Percentiles rank a stretch among this genome's conserved stretches.
These are phyloP conservation scores for Apiotrichum siamense DNA, from an alignment of 1,284 basidiomycete species.

Conservation along the genomic window DNA sequence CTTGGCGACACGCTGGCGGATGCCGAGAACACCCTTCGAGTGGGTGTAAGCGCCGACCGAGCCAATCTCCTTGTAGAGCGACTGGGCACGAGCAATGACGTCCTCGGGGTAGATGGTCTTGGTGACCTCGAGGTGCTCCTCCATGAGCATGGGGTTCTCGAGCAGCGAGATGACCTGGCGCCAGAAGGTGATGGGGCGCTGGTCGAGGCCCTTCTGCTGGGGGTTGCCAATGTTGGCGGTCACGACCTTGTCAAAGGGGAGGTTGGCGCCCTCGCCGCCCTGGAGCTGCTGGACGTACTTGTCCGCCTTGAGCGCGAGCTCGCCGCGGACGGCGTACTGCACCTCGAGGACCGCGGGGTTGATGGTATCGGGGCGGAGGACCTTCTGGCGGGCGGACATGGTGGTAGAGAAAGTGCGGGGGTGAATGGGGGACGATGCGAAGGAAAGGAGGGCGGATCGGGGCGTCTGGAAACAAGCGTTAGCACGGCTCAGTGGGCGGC, in stretches of 20 bases:
- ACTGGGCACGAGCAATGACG: slow-evolving; percentile 73
- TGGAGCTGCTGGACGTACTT: slow-evolving; percentile 66
- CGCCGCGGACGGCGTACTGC: slow-evolving; percentile 94
- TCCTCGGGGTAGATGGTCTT: slow-evolving; percentile 74
- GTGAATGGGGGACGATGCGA: too few relatives aligned
- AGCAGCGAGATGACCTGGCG: slow-evolving; percentile 72
- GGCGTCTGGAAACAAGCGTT: not conserved
- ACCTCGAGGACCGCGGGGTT: slow-evolving; percentile 84
- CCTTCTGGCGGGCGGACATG: slow-evolving; percentile 15
- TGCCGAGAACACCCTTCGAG: slow-evolving; percentile 84
- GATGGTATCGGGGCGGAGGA: slow-evolving; percentile 43
- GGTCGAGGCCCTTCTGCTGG: slow-evolving; percentile 89
- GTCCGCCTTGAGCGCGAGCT: slow-evolving; percentile 91
- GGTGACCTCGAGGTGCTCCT: slow-evolving; percentile 57
- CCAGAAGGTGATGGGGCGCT: slow-evolving; percentile 86
- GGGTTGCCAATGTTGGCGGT: slow-evolving; percentile 98
- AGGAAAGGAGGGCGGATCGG: too few relatives aligned
- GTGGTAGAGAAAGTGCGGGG: slow-evolving; percentile 1
- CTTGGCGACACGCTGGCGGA: slow-evolving; percentile 80
- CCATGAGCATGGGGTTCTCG: slow-evolving; percentile 82
- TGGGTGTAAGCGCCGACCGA: slow-evolving; percentile 94
- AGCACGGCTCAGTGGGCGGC: not conserved
- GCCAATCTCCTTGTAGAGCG: slow-evolving; percentile 79
- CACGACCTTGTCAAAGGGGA: slow-evolving; percentile 86
- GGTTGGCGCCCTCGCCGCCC: slow-evolving; percentile 49